A percentile compares a stretch with the other conserved stretches of the same genome.
These are phyloP conservation scores for Candolleomyces eurysporus DNA, from an alignment of 768 basidiomycete species.

Conservation along the genomic window DNA sequence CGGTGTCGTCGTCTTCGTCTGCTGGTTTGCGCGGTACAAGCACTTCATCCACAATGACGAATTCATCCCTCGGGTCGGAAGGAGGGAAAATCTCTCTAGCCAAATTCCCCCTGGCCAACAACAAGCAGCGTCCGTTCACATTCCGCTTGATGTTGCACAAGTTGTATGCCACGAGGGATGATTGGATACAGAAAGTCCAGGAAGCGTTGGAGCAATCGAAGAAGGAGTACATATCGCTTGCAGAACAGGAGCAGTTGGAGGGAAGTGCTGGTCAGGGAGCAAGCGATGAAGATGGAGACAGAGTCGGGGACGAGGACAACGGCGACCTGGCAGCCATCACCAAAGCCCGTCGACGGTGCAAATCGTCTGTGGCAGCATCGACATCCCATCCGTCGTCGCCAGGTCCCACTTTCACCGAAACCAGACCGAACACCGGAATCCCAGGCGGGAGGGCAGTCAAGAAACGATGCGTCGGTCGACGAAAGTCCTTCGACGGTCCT, in stretches of 20 bases:
- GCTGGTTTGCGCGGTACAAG: too few species aligned
- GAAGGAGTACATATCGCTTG: constrained; percentile 55
- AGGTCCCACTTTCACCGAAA: not conserved
- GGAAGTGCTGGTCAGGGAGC: constrained; percentile 7
- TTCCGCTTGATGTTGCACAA: constrained; percentile 70
- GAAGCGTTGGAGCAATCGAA: constrained; percentile 51
- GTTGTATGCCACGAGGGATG: constrained; percentile 52
- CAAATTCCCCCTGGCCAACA: constrained; percentile 39
- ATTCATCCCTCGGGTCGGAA: constrained; percentile 1
- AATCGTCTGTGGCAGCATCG: not conserved
- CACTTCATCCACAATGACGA: constrained; percentile 13
- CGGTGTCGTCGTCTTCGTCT: too few species aligned
- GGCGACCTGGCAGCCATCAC: not conserved
- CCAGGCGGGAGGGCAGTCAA: constrained; percentile 38
- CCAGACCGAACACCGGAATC: not conserved
- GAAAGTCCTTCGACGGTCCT: constrained; percentile 41
- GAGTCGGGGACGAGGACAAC: constrained; percentile 11
- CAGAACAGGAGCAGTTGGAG: constrained; percentile 24
- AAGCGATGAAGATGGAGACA: constrained; percentile 15
- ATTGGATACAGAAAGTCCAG: constrained; percentile 57
- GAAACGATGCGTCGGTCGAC: constrained; percentile 53
- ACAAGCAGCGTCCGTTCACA: constrained; percentile 53
- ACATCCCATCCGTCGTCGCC: not conserved
- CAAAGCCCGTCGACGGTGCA: not conserved
- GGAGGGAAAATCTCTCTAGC: constrained; percentile 26